These are phyloP conservation scores for Botrytis sinoallii DNA, from an alignment of 2,329 filamentous ascomycete species.

Conservation along the genomic window DNA sequence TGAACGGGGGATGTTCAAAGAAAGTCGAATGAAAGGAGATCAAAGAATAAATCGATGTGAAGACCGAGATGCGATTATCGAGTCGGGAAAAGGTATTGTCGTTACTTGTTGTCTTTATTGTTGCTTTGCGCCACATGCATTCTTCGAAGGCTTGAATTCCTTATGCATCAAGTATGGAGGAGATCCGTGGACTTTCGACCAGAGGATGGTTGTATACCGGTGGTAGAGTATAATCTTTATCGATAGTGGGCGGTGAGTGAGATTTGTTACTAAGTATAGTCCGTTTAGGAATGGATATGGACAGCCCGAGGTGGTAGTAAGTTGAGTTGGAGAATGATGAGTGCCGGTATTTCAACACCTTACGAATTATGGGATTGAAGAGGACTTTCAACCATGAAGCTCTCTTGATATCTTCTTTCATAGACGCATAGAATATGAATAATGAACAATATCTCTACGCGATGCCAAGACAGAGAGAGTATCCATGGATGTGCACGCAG, in stretches of 20 bases:
- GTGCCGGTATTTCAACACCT: too few relatives aligned
- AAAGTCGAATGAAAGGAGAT: slow-evolving; percentile 9
- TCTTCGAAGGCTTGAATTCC: slow-evolving; percentile 20
- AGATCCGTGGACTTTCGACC: not conserved
- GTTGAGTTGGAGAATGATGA: too few relatives aligned
- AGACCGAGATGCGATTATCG: not conserved
- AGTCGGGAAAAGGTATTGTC: slow-evolving; percentile 10
- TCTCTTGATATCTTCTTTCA: not conserved
- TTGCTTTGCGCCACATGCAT: slow-evolving; percentile 15
- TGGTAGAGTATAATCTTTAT: not conserved
- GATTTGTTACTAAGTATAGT: not conserved
- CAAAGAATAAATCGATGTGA: slow-evolving; percentile 3
- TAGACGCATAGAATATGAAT: too few relatives aligned
- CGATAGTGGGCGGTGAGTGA: slow-evolving; percentile 1
- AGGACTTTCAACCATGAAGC: not conserved
- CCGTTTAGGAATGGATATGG: too few relatives aligned
- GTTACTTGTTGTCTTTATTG: slow-evolving; percentile 19
- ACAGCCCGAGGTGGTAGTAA: too few relatives aligned
- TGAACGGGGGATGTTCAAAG: slow-evolving; percentile 11
- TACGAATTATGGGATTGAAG: not conserved
- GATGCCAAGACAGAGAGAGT: not conserved
- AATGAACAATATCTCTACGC: not conserved
- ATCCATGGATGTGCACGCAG: not conserved
- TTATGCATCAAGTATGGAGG: slow-evolving; percentile 6
- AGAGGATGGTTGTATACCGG: not conserved